Base-by-base conservation (phyloP, 1,284 basidiomycete genomes). In the Rhodotorula glutinis region DNA sequence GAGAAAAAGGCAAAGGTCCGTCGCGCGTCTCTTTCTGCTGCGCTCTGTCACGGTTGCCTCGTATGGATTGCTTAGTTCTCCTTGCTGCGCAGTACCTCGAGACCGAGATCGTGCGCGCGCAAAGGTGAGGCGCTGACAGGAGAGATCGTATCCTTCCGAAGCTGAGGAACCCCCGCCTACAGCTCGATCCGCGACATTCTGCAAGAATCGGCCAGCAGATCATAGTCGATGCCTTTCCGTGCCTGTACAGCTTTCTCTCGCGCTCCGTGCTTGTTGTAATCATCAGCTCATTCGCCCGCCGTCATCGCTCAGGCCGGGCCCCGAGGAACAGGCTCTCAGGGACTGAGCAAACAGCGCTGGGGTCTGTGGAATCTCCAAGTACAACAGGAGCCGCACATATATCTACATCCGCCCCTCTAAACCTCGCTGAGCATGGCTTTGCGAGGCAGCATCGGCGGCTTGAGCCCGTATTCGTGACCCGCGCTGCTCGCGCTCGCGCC, bases 1-100 rank as follows among this genome's bases (percentile, higher is more conserved):
- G 65, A 65, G 25, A 73, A 73, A 62, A 72, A 72, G 67, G 65
- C 61, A 21, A 73, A 72, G 65, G 72, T 69, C 44, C 41, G 61
- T 27, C 41, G 7, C n/a, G 19, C 44, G 4, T 29, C 9, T 21
- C n/a, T 21, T 47, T 4, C 3, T 16, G 10, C 49, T 14, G 13
- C n/a, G 13, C 1, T n/a, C 27, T 21, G 3, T 4, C 4, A 7
- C 17, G 8, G 2, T 7, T 23, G 3, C 33, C 38, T n/a, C 43
- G 43, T 13, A 4, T 25, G 4, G 7, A 44, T 14, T 16, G 23
- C 47, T 25, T 4, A 38, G 14, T 29, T n/a, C 19, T 3, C 40
- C 2, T 40, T 2, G 10, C 21, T 4, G 3, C 38, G 38, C 62
- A 72, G 67, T 72, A 72, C 71, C 62, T 68, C 47, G 69, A 73